A percentile compares a stretch with the other conserved stretches of the same genome.
phyloP scores from a whole-genome alignment of 2,329 filamentous ascomycete species.

The Botryotinia convoluta region DNA sequence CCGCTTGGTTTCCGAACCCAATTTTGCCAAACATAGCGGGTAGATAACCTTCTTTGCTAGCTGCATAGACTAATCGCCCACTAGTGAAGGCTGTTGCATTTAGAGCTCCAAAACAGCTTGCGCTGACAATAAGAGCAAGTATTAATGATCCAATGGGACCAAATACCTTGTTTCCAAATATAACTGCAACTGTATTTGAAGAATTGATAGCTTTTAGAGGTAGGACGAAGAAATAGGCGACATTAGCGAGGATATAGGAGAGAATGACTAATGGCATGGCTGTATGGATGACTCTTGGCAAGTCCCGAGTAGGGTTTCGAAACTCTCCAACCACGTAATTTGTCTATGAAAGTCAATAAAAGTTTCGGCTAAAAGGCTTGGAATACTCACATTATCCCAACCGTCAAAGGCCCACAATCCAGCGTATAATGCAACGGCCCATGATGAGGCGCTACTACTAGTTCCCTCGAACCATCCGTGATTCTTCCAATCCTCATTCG shows the following conservation, averaged over 20 bases:
- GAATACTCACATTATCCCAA: conserved; percentile 86
- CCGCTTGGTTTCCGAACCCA: conserved; percentile 57
- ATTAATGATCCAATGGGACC: conserved; percentile 78
- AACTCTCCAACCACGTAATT: conserved; percentile 99
- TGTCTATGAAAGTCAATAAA: conserved; percentile 55
- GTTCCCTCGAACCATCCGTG: conserved; percentile 88
- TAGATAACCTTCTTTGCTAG: conserved; percentile 92
- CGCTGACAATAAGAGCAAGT: conserved; percentile 83
- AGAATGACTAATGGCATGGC: conserved; percentile 93
- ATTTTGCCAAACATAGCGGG: conserved; percentile 80
- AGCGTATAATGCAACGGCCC: conserved; percentile 92
- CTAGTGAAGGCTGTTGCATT: conserved; percentile 95
- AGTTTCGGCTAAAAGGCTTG: background rate
- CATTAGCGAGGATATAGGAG: conserved; percentile 85
- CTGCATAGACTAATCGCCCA: conserved; percentile 87
- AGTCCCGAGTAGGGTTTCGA: conserved; percentile 82
- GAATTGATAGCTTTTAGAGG: conserved; percentile 76
- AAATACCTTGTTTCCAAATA: conserved; percentile 88
- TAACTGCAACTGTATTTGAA: conserved; percentile 92
- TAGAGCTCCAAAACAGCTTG: conserved; percentile 89
- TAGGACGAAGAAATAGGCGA: conserved; percentile 92
- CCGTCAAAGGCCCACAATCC: conserved; percentile 98
- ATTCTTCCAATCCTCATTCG: conserved; percentile 83
- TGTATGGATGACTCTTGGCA: conserved; percentile 93
- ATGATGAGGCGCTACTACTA: conserved; percentile 73